These are phyloP conservation scores for Prunus mume DNA, from an alignment of 306 rosid genomes.

Conservation along the genomic window DNA sequence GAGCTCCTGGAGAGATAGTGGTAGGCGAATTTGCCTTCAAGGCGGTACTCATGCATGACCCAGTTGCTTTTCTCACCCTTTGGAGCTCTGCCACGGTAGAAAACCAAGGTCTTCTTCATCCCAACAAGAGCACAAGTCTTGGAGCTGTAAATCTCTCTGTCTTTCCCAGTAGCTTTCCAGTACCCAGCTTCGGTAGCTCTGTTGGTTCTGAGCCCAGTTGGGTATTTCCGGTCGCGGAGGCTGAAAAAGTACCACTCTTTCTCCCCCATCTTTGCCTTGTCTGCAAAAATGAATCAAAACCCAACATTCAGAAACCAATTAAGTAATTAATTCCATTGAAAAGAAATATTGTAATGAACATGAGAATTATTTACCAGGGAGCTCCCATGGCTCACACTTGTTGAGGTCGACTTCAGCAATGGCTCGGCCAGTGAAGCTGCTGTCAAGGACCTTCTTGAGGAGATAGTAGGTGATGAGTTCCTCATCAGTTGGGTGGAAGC, in stretches of 20 bases:
- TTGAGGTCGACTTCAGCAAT: conserved; percentile 95
- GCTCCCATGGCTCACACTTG: conserved; percentile 98
- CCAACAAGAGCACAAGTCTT: conserved; percentile 77
- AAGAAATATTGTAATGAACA: not conserved
- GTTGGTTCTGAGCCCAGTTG: conserved; percentile 84
- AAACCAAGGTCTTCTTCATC: conserved; percentile 95
- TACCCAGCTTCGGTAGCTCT: conserved; percentile 96
- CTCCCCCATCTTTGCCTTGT: conserved; percentile 95
- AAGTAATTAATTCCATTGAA: not conserved
- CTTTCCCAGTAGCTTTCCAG: conserved; percentile 98
- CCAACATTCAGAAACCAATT: not conserved
- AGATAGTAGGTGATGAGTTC: conserved; percentile 89
- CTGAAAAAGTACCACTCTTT: conserved; percentile 97
- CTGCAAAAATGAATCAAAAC: conserved; percentile 24
- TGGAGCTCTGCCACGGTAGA: conserved; percentile 89
- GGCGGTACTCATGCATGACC: conserved; percentile 99
- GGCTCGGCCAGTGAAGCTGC: conserved; percentile 71
- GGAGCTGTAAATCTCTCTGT: conserved; percentile 79
- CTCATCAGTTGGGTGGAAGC: conserved; percentile 97
- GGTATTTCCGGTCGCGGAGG: conserved; percentile 82
- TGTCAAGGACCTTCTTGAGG: conserved; percentile 79
- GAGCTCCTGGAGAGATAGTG: conserved; percentile 72
- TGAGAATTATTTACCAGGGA: conserved; percentile 54
- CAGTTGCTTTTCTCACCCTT: conserved; percentile 92
- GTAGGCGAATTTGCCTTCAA: conserved; percentile 90